Evolutionary conservation across 257 asterid species (phyloP).

Genomic region (Solanum chmielewskii): DNA sequence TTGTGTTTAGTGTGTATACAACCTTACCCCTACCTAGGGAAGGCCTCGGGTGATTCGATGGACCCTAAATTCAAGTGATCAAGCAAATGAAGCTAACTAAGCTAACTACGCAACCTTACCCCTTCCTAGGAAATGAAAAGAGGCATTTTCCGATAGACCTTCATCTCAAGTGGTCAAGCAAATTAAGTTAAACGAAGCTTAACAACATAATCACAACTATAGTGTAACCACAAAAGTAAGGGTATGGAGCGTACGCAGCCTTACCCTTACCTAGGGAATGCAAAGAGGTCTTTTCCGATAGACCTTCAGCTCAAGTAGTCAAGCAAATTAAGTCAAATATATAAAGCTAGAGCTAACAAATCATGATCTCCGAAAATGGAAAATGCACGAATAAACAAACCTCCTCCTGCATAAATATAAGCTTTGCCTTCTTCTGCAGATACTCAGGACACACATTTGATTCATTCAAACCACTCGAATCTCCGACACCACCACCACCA

Average conservation of each 20-base stretch:
- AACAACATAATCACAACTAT: background rate
- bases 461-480: constrained; percentile 14
- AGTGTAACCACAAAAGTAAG: background rate
- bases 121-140: background rate
- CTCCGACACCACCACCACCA: constrained; percentile 2
- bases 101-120: background rate
- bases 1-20: background rate
- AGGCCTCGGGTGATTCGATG: no score
- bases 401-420: constrained; percentile 31
- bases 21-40: background rate
- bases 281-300: background rate
- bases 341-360: background rate
- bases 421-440: constrained; percentile 30
- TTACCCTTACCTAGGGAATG: background rate
- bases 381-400: constrained; percentile 1
- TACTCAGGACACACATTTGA: constrained; percentile 14
- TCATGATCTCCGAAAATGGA: background rate
- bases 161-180: background rate
- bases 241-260: background rate
- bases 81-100: no score
- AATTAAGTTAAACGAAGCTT: background rate
- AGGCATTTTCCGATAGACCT: background rate
- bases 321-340: background rate
- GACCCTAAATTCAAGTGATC: no score
- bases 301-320: background rate